Evolutionary conservation across 331 rosid species (phyloP).

Genomic region (Pyracantha coccinea): DNA sequence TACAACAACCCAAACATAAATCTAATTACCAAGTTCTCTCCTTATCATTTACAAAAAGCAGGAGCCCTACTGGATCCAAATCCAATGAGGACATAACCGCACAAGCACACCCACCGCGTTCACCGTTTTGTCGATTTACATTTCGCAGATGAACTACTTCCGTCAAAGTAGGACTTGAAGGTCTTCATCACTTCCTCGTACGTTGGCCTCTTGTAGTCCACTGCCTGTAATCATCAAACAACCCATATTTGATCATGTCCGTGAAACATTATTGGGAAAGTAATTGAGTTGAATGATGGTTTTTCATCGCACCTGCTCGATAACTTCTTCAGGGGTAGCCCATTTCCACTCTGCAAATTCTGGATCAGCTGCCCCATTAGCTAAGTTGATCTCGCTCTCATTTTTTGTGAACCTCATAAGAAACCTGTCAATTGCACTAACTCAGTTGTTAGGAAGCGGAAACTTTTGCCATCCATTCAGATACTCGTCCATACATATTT

Average conservation of each 20-base stretch:
- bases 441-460: conserved; percentile 9
- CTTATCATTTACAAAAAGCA: conserved; percentile 53
- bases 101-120: neutral
- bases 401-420: conserved; percentile 76
- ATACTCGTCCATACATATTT: neutral
- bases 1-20: conserved; percentile 27
- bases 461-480: neutral
- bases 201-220: conserved; percentile 94
- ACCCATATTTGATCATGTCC: conserved; percentile 4
- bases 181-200: conserved; percentile 82
- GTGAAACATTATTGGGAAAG: neutral
- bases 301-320: conserved; percentile 61
- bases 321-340: conserved; percentile 84
- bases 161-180: conserved; percentile 70
- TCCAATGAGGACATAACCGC: neutral
- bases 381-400: conserved; percentile 75
- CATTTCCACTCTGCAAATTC: conserved; percentile 99
- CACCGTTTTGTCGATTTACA: conserved; percentile 96
- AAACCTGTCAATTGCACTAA: conserved; percentile 47
- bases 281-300: neutral
- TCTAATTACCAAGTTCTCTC: conserved; percentile 30
- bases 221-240: conserved; percentile 59
- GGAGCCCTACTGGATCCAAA: conserved; percentile 24
- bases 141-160: conserved; percentile 49
- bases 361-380: conserved; percentile 77